A percentile compares a stretch with the other conserved stretches of the same genome.
phyloP scores from a whole-genome alignment of 2,329 filamentous ascomycete species.

The Aspergillus bombycis region DNA sequence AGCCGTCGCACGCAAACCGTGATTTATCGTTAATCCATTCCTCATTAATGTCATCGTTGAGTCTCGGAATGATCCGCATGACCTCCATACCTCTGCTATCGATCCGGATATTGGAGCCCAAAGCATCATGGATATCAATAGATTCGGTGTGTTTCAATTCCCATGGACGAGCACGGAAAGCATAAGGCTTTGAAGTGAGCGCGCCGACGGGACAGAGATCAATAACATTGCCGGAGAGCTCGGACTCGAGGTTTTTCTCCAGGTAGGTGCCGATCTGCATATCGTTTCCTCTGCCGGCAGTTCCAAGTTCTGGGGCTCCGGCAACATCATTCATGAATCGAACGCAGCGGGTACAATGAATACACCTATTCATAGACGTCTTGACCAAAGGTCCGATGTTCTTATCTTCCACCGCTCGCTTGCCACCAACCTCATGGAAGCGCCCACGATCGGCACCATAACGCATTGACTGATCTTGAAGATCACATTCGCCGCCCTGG shows the following conservation, averaged over 20 bases:
- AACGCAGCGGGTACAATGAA: slow-evolving; percentile 97
- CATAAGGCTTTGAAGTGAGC: slow-evolving; percentile 94
- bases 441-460: slow-evolving; percentile 94
- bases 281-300: slow-evolving; percentile 92
- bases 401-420: slow-evolving; percentile 98
- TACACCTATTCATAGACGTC: slow-evolving; percentile 99
- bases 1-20: slow-evolving; percentile 91
- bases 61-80: slow-evolving; percentile 87
- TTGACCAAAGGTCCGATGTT: slow-evolving; percentile 98
- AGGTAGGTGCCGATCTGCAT: slow-evolving; percentile 98
- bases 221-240: slow-evolving; percentile 96
- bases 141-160: slow-evolving; percentile 96
- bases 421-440: slow-evolving; percentile 94
- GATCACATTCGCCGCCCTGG: slow-evolving; percentile 97
- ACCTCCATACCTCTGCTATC: slow-evolving; percentile 94
- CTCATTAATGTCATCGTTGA: slow-evolving; percentile 98
- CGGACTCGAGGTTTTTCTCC: slow-evolving; percentile 89
- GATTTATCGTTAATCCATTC: slow-evolving; percentile 99
- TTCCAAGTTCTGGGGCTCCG: slow-evolving; percentile 92
- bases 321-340: slow-evolving; percentile 98
- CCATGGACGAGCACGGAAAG: slow-evolving; percentile 95
- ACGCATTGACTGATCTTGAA: slow-evolving; percentile 99
- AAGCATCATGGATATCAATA: slow-evolving; percentile 87
- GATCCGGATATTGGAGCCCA: slow-evolving; percentile 93
- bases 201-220: slow-evolving; percentile 97